Percentiles rank a stretch among this genome's conserved stretches.
Conservation (phyloP, 495 filamentous ascomycete species). For the Tetracladium setigerum region DNA sequence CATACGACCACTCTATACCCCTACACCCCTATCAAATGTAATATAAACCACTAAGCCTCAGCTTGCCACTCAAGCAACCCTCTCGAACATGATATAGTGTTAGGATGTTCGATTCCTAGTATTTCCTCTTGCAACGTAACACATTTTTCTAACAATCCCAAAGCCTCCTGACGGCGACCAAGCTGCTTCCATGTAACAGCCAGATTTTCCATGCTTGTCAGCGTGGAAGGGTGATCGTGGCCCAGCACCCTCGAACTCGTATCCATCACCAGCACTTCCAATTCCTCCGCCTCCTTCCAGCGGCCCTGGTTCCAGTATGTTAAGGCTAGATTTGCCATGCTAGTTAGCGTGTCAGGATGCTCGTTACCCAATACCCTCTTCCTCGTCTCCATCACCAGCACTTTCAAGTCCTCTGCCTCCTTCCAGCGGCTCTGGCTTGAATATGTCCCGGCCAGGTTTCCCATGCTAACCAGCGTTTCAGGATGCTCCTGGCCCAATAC, state of each 20-base stretch:
- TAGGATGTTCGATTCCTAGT: constrained; percentile 6
- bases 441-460: not conserved
- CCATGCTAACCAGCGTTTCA: constrained; percentile 4
- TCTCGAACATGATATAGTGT: constrained; percentile 2
- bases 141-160: constrained; percentile 4
- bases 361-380: constrained; percentile 23
- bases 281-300: constrained; percentile 24
- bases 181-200: too few species aligned
- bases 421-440: too few species aligned
- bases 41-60: too few species aligned
- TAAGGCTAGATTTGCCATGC: constrained; percentile 23
- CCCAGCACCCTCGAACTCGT: not conserved
- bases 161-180: too few species aligned
- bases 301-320: constrained; percentile 23
- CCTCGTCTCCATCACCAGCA: constrained; percentile 4
- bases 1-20: too few species aligned
- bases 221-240: constrained; percentile 3
- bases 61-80: constrained; percentile 2
- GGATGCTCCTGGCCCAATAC: too few species aligned
- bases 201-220: constrained; percentile 6
- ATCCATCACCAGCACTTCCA: constrained; percentile 5
- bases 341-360: constrained; percentile 21
- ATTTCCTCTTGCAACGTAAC: constrained; percentile 4
- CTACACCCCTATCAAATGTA: too few species aligned
- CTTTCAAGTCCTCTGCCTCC: constrained; percentile 24